Conservation (phyloP, 2,329 filamentous ascomycete species). For the Penicillium sp. region DNA sequence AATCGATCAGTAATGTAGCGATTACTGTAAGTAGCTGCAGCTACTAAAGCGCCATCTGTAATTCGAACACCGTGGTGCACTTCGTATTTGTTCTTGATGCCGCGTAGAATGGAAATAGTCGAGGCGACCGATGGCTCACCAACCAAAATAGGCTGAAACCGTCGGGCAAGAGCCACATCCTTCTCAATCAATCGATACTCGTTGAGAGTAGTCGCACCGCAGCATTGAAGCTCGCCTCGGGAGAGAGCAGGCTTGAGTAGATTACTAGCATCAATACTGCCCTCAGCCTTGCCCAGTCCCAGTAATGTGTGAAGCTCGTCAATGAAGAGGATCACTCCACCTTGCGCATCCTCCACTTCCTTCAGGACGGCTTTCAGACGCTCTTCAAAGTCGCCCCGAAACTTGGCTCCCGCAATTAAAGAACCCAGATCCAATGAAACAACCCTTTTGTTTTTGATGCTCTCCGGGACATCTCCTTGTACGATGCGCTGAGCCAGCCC, state of each 20-base stretch:
- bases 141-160: constrained; percentile 94
- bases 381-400: constrained; percentile 94
- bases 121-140: constrained; percentile 87
- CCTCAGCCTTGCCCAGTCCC: constrained; percentile 90
- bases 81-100: constrained; percentile 97
- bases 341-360: constrained; percentile 85
- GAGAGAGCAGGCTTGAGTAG: constrained; percentile 91
- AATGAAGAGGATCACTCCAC: constrained; percentile 89
- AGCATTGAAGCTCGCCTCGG: constrained; percentile 89
- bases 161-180: constrained; percentile 84
- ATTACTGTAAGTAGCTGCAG: constrained; percentile 87
- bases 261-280: constrained; percentile 94
- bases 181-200: constrained; percentile 96
- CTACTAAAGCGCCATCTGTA: constrained; percentile 85
- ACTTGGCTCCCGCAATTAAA: constrained; percentile 93
- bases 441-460: constrained; percentile 90
- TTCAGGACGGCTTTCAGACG: constrained; percentile 84
- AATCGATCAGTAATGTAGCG: constrained; percentile 96
- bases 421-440: constrained; percentile 84
- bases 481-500: constrained; percentile 88
- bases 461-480: constrained; percentile 88
- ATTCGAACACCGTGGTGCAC: constrained; percentile 96
- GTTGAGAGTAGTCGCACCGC: constrained; percentile 86
- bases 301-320: constrained; percentile 91
- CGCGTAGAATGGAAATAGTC: constrained; percentile 90